These are phyloP conservation scores for Eimeria praecox DNA, from an alignment of 169 alveolate genomes.

Conservation along the genomic window DNA sequence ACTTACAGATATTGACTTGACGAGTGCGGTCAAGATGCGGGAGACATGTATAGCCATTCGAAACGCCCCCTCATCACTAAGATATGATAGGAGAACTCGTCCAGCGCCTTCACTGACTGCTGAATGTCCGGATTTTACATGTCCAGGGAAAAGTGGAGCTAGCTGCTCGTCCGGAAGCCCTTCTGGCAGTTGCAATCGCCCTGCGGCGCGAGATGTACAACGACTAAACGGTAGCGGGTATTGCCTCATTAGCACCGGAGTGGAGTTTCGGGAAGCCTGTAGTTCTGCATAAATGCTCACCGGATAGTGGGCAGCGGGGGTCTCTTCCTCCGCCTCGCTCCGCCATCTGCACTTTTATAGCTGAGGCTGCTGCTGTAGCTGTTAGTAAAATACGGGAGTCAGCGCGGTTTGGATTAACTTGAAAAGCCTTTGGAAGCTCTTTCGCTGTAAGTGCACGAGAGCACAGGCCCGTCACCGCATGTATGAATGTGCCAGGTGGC, in stretches of 20 bases:
- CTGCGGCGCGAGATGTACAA: neutral
- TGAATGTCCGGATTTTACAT: neutral
- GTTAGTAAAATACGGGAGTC: constrained; percentile 59
- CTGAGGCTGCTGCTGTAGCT: constrained; percentile 49
- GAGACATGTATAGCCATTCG: constrained; percentile 67
- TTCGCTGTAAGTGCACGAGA: constrained; percentile 67
- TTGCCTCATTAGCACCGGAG: neutral
- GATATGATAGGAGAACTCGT: constrained; percentile 6
- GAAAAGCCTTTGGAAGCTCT: constrained; percentile 70
- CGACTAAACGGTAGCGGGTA: neutral
- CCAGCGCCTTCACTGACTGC: neutral
- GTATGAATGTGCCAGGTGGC: neutral
- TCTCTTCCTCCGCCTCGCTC: constrained; percentile 41
- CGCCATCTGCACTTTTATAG: constrained; percentile 16
- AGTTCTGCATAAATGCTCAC: neutral
- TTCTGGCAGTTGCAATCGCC: constrained; percentile 48
- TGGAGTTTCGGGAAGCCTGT: neutral
- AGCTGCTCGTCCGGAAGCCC: constrained; percentile 75
- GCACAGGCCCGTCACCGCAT: constrained; percentile 65
- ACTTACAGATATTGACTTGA: constrained; percentile 15
- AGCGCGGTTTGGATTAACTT: constrained; percentile 59
- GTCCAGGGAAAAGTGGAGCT: neutral
- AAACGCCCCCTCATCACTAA: constrained; percentile 64
- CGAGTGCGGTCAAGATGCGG: constrained; percentile 61
- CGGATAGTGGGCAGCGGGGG: constrained; percentile 67